phyloP scores from a whole-genome alignment of 2,329 filamentous ascomycete genomes.

The Hymenoscyphus salicellus region DNA sequence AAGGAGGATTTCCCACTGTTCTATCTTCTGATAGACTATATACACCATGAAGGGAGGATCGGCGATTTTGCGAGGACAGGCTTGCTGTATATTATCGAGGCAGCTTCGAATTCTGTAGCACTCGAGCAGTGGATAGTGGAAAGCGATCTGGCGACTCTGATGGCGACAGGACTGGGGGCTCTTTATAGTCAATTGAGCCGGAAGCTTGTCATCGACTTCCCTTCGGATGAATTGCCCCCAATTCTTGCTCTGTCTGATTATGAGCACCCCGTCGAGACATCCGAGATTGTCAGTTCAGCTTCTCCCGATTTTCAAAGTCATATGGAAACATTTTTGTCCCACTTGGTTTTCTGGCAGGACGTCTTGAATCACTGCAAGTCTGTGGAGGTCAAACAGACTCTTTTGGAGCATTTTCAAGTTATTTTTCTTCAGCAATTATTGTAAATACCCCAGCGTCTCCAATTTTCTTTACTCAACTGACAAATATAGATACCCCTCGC shows the following conservation, averaged over 20 bases:
- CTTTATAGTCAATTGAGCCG: slow-evolving; percentile 64
- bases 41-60: slow-evolving; percentile 90
- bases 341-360: slow-evolving; percentile 97
- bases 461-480: slow-evolving; percentile 16
- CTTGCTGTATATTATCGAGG: slow-evolving; percentile 91
- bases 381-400: slow-evolving; percentile 82
- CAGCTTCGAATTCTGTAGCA: slow-evolving; percentile 75
- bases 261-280: slow-evolving; percentile 64
- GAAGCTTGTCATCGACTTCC: slow-evolving; percentile 78
- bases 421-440: slow-evolving; percentile 92
- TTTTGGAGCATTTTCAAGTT: slow-evolving; percentile 95
- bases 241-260: slow-evolving; percentile 90
- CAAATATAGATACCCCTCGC: slow-evolving; percentile 74
- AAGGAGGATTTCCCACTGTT: slow-evolving; percentile 94
- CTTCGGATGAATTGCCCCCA: slow-evolving; percentile 71
- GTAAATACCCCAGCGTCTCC: slow-evolving; percentile 47
- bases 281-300: slow-evolving; percentile 71
- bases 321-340: slow-evolving; percentile 88
- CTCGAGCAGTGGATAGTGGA: slow-evolving; percentile 96
- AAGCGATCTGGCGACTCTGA: slow-evolving; percentile 91
- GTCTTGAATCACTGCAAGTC: slow-evolving; percentile 94
- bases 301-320: slow-evolving; percentile 77
- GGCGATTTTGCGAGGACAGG: slow-evolving; percentile 96
- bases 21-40: slow-evolving; percentile 93
- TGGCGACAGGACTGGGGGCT: slow-evolving; percentile 92